A percentile compares a stretch with the other conserved stretches of the same genome.
These are phyloP conservation scores for Dryas integrifolia DNA, from an alignment of 331 rosid species.

Conservation along the genomic window DNA sequence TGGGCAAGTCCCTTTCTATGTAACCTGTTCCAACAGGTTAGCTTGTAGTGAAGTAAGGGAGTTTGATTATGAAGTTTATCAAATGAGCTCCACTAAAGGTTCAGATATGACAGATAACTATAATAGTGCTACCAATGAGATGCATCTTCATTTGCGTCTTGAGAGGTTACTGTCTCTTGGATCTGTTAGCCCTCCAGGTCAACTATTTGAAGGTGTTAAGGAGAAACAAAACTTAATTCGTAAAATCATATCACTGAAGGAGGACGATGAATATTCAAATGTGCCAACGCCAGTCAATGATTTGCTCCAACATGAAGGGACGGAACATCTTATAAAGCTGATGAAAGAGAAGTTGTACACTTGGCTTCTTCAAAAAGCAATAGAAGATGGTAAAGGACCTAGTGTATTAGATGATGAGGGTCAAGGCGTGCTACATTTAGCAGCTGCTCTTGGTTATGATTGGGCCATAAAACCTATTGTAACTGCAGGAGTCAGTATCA, in stretches of 20 bases:
- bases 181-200: constrained; percentile 38
- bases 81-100: constrained; percentile 44
- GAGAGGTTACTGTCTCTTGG: constrained; percentile 50
- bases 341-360: constrained; percentile 69
- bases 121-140: constrained; percentile 38
- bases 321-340: constrained; percentile 44
- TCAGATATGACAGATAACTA: constrained; percentile 40
- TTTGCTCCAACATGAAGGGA: constrained; percentile 39
- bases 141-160: constrained; percentile 44
- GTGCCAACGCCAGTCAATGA: constrained; percentile 35
- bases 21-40: constrained; percentile 83
- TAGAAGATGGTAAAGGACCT: constrained; percentile 81
- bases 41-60: constrained; percentile 94
- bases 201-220: constrained; percentile 32
- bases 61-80: constrained; percentile 60
- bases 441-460: constrained; percentile 73
- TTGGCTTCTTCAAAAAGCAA: constrained; percentile 73
- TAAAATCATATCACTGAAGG: constrained; percentile 60
- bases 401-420: constrained; percentile 61
- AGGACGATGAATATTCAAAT: constrained; percentile 54
- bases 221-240: constrained; percentile 47
- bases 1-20: constrained; percentile 82
- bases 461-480: constrained; percentile 76
- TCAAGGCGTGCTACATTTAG: constrained; percentile 77
- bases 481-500: constrained; percentile 71